A percentile compares a stretch with the other conserved stretches of the same genome.
Conservation (phyloP, 345 rosid species). For the thale cress (Arabidopsis thaliana) region DNA sequence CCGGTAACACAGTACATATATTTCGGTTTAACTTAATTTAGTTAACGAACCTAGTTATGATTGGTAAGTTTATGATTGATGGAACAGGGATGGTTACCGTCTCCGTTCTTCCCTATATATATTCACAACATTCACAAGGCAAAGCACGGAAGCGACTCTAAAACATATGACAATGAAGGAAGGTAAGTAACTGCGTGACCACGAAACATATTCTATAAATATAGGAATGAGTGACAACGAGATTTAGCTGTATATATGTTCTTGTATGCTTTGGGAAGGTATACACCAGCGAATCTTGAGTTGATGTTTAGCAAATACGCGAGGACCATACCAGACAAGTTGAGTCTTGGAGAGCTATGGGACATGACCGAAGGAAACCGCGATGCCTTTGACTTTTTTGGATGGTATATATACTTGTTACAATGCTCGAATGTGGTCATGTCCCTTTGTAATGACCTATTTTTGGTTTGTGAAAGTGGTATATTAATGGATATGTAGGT, state of each 20-base stretch:
- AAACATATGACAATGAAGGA: slow-evolving; percentile 77
- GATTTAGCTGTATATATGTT: not conserved
- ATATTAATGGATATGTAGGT: slow-evolving; percentile 47
- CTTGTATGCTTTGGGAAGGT: slow-evolving; percentile 48
- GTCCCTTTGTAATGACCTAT: not conserved
- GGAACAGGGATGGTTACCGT: slow-evolving; percentile 77
- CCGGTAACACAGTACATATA: slow-evolving; percentile 52
- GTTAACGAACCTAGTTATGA: not conserved
- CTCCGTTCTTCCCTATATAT: slow-evolving; percentile 73
- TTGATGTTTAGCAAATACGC: slow-evolving; percentile 82
- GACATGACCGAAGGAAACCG: slow-evolving; percentile 77
- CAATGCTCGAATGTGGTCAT: slow-evolving; percentile 2
- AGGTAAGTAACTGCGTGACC: slow-evolving; percentile 41
- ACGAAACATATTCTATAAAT: not conserved
- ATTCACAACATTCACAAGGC: slow-evolving; percentile 73
- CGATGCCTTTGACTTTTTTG: slow-evolving; percentile 59
- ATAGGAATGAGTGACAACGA: not conserved
- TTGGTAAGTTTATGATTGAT: not conserved
- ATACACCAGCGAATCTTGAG: slow-evolving; percentile 62
- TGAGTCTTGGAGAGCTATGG: slow-evolving; percentile 73
- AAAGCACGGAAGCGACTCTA: slow-evolving; percentile 79
- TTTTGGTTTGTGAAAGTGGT: not conserved
- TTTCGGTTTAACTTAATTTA: not conserved
- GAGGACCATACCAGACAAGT: slow-evolving; percentile 61
- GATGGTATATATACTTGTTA: slow-evolving; percentile 52